Base-by-base conservation (phyloP, 352 stramenopile genomes). In the Globisporangium megalacanthum region DNA sequence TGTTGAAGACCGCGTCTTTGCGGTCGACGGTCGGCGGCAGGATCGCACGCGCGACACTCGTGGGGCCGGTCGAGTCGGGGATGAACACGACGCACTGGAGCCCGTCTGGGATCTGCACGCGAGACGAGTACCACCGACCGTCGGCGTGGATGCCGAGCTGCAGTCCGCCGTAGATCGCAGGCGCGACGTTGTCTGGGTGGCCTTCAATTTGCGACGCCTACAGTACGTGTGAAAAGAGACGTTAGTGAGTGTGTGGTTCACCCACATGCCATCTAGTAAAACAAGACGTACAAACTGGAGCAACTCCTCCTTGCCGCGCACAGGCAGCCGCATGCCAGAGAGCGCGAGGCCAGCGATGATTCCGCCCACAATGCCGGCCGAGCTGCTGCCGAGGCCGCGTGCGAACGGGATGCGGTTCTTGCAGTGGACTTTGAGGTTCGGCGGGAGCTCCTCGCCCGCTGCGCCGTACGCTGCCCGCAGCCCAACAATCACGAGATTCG, bases 1-100 rank as follows among this genome's bases (percentile, higher is more conserved):
- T 97, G 78, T 98, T 99, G 70, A 98, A 99, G 52, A 98, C 92
- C 20, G 96, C 96, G 65, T 99, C 96, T 66, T 92, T 84, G 58
- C 97, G 86, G 42, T 88, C 74, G 41, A 94, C 71, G 61, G 91
- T 91, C 31, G 82, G 70, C 19, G 87, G 81, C 19, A 99, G 77
- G 42, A 99, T 97, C 37, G 88, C 87, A n/a, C 92, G 80, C 22
- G 89, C 87, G 49, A 95, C 89, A 56, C 76, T 95, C 42, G 92
- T 98, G 65, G 98, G 98, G 25, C 97, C 97, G 22, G 98, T 97
- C 61, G 97, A 93, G 67, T 99, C 89, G 0, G 97, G 97, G 68
- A 99, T 99, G 70, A 99, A 99, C 62, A 99, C 89, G 52, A 99
- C 95, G 68, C 97, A 96, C 81, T 99, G 96, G 60, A 98, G 79